These are phyloP conservation scores for Paxillus ammoniavirescens DNA, from an alignment of 768 basidiomycete species.

Conservation along the genomic window DNA sequence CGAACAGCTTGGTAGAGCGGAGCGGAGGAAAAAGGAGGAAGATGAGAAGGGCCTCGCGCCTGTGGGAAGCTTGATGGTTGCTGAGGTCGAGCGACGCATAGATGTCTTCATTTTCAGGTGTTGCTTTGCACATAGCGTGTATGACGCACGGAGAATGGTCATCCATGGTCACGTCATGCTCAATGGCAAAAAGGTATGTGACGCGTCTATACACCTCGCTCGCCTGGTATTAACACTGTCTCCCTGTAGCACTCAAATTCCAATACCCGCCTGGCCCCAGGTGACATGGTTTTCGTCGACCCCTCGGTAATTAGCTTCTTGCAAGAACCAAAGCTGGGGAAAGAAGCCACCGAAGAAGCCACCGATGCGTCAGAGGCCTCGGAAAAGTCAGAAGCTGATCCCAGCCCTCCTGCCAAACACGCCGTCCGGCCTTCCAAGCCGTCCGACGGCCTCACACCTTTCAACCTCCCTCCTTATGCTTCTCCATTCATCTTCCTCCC, in stretches of 20 bases:
- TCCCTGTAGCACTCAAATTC: slow-evolving; percentile 69
- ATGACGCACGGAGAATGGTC: slow-evolving; percentile 84
- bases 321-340: slow-evolving; percentile 31
- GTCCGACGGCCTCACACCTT: slow-evolving; percentile 53
- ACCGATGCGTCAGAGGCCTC: background rate
- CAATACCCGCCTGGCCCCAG: slow-evolving; percentile 86
- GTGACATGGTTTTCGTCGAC: slow-evolving; percentile 91
- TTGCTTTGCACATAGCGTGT: slow-evolving; percentile 86
- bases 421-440: slow-evolving; percentile 1
- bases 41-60: slow-evolving; percentile 72
- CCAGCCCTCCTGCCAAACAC: background rate
- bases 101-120: slow-evolving; percentile 90
- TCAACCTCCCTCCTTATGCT: slow-evolving; percentile 83
- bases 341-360: slow-evolving; percentile 8
- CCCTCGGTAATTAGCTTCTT: slow-evolving; percentile 78
- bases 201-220: background rate
- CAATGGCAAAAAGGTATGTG: slow-evolving; percentile 83
- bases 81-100: slow-evolving; percentile 90
- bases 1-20: slow-evolving; percentile 36
- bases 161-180: slow-evolving; percentile 84
- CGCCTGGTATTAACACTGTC: background rate
- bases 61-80: slow-evolving; percentile 92
- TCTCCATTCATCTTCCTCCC: slow-evolving; percentile 94
- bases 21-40: slow-evolving; percentile 52
- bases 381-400: background rate